These are phyloP conservation scores for Penicillium bialowiezense DNA, from an alignment of 495 filamentous ascomycete species.

Conservation along the genomic window DNA sequence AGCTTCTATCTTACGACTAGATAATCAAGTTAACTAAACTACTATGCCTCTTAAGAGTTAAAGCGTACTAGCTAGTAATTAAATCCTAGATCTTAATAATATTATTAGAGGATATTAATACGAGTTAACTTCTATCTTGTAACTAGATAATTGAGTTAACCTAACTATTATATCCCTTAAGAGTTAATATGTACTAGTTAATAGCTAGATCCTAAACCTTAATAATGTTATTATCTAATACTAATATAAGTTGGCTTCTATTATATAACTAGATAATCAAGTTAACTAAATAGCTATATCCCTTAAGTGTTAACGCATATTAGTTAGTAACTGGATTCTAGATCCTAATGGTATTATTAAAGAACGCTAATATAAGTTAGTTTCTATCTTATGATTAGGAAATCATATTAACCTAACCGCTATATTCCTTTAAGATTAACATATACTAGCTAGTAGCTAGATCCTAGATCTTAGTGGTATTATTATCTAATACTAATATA, in stretches of 20 bases:
- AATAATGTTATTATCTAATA: slow-evolving; percentile 2
- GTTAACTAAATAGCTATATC: not conserved
- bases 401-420: slow-evolving; percentile 10
- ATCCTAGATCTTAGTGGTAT: slow-evolving; percentile 40
- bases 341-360: slow-evolving; percentile 10
- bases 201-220: slow-evolving; percentile 10
- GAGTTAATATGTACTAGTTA: not conserved
- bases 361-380: slow-evolving; percentile 8
- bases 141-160: not conserved
- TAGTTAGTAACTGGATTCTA: not conserved
- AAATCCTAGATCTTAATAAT: slow-evolving; percentile 47
- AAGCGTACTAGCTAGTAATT: slow-evolving; percentile 56
- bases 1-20: slow-evolving; percentile 19
- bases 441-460: slow-evolving; percentile 60
- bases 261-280: not conserved
- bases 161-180: not conserved
- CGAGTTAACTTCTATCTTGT: slow-evolving; percentile 7
- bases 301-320: not conserved
- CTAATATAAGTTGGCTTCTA: slow-evolving; percentile 10
- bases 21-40: slow-evolving; percentile 11
- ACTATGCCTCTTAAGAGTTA: slow-evolving; percentile 13
- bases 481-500: slow-evolving; percentile 4
- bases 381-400: slow-evolving; percentile 19
- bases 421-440: slow-evolving; percentile 12
- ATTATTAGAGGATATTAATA: slow-evolving; percentile 3